phyloP scores from a whole-genome alignment of 129 eudicot genomes.

The Pulicaria dysenterica region DNA sequence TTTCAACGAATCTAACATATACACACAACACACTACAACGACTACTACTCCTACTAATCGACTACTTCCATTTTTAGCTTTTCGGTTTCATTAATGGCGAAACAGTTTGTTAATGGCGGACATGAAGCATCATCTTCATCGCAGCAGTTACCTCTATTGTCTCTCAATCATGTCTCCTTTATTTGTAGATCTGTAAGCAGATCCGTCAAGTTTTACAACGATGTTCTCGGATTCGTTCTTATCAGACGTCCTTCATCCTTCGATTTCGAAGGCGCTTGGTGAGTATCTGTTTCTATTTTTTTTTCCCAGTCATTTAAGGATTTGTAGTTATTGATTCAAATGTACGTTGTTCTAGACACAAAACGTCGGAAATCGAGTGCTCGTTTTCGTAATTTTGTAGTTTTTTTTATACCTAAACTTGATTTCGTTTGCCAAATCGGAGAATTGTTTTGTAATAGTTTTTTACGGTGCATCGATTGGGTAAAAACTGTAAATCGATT shows the following conservation, averaged over 20 bases:
- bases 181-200: conserved; percentile 52
- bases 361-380: too few relatives aligned
- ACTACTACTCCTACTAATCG: background rate
- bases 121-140: conserved; percentile 12
- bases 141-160: conserved; percentile 45
- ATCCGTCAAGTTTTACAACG: conserved; percentile 54
- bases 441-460: too few relatives aligned
- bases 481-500: too few relatives aligned
- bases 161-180: conserved; percentile 65
- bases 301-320: background rate
- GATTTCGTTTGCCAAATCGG: too few relatives aligned
- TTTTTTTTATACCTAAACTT: too few relatives aligned
- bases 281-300: background rate
- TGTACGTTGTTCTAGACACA: too few relatives aligned
- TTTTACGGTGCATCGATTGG: too few relatives aligned
- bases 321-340: too few relatives aligned
- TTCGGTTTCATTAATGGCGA: conserved; percentile 17
- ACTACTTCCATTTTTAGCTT: background rate
- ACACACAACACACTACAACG: background rate
- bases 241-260: conserved; percentile 72
- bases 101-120: conserved; percentile 20
- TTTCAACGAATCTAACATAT: background rate
- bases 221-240: conserved; percentile 62
- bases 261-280: conserved; percentile 85
- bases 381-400: too few relatives aligned